Conservation (phyloP, 805 yeast species). For the Clavispora carvajalis region DNA sequence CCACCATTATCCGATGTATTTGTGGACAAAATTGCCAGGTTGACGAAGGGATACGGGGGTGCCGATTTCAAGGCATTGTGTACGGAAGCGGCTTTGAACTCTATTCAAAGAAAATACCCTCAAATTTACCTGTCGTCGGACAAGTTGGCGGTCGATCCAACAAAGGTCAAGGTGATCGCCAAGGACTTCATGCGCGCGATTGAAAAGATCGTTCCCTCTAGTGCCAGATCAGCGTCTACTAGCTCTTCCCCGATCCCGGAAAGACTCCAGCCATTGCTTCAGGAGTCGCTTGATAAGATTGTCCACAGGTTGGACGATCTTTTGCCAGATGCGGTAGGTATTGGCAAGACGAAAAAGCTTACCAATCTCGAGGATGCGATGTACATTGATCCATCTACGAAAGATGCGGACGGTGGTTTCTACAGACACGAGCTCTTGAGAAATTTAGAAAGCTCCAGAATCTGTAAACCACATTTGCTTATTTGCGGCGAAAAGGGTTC, state of each 20-base stretch:
- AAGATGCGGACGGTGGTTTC: conserved; percentile 62
- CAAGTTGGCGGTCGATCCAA: conserved; percentile 69
- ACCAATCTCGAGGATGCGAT: conserved; percentile 65
- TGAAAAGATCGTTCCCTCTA: conserved; percentile 85
- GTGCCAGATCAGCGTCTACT: conserved; percentile 76
- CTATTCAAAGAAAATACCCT: conserved; percentile 89
- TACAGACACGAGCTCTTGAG: conserved; percentile 57
- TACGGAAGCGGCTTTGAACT: conserved; percentile 89
- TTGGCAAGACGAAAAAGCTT: conserved; percentile 37
- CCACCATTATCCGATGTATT: conserved; percentile 62
- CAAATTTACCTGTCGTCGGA: conserved; percentile 79
- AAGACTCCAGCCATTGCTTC: conserved; percentile 58
- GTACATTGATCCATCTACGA: conserved; percentile 52
- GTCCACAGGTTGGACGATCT: conserved; percentile 46
- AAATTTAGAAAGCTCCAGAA: conserved; percentile 50
- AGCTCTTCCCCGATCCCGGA: conserved; percentile 77
- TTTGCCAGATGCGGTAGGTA: conserved; percentile 47
- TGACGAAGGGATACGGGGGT: conserved; percentile 97
- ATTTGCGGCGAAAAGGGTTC: conserved; percentile 70
- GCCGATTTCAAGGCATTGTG: conserved; percentile 93
- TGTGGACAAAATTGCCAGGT: conserved; percentile 58
- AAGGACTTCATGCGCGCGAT: conserved; percentile 83
- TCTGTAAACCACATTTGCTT: conserved; percentile 76
- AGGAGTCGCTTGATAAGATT: conserved; percentile 44
- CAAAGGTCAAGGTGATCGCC: conserved; percentile 65